phyloP scores from a whole-genome alignment of 2,329 filamentous ascomycete genomes.

The Phaeomoniella chlamydospora region DNA sequence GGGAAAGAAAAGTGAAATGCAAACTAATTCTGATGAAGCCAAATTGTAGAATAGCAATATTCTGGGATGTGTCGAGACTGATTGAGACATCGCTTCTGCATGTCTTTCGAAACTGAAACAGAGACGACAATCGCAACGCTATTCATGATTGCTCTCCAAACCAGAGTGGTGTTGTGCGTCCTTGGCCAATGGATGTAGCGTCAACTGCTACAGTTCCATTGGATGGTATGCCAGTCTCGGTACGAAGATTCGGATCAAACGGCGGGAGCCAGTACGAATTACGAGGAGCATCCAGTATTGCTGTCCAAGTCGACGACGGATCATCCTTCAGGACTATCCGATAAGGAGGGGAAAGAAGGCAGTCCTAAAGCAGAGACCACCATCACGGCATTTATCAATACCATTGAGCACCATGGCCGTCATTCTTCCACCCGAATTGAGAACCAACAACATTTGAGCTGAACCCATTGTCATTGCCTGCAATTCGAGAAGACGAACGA shows the following conservation, averaged over 20 bases:
- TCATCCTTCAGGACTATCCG: constrained; percentile 1
- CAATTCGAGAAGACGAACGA: constrained; percentile 67
- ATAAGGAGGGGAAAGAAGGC: constrained; percentile 5
- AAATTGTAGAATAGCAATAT: too few species aligned
- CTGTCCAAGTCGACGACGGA: neutral
- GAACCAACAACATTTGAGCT: constrained; percentile 23
- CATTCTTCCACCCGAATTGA: constrained; percentile 38
- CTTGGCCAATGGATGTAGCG: neutral
- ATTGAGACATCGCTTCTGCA: too few species aligned
- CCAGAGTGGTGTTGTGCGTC: too few species aligned
- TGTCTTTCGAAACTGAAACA: too few species aligned
- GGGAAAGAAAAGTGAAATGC: too few species aligned
- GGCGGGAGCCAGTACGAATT: neutral
- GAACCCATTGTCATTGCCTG: constrained; percentile 32
- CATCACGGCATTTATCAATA: constrained; percentile 24
- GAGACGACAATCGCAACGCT: too few species aligned
- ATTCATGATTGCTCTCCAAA: too few species aligned
- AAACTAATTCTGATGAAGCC: too few species aligned
- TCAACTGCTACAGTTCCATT: neutral
- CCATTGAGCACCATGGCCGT: constrained; percentile 34
- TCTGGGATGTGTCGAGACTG: too few species aligned
- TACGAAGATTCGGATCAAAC: neutral
- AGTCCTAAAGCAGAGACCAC: constrained; percentile 9
- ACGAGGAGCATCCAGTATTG: neutral
- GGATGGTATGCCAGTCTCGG: neutral